Conservation (phyloP, 192 early-diverging fungal species). For the Backusella mclennaniae region DNA sequence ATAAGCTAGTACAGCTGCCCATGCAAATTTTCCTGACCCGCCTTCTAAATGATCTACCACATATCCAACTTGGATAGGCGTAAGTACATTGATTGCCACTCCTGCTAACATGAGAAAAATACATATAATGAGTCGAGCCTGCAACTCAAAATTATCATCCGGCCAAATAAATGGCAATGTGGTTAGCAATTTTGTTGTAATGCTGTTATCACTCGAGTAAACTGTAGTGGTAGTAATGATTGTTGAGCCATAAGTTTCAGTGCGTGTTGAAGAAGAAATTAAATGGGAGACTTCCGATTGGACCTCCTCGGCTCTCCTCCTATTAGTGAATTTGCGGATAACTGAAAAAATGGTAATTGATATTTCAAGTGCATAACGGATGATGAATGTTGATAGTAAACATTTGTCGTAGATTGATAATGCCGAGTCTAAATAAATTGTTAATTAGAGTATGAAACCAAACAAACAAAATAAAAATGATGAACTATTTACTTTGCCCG, state of each 20-base stretch:
- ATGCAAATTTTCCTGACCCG: constrained; percentile 23
- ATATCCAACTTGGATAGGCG: constrained; percentile 77
- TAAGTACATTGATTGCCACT: constrained; percentile 77
- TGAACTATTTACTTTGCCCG: constrained; percentile 15
- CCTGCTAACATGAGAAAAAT: constrained; percentile 64
- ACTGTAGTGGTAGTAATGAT: constrained; percentile 24
- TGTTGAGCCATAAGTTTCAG: background rate
- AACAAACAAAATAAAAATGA: background rate
- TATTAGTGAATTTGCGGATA: constrained; percentile 26
- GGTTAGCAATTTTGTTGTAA: constrained; percentile 50
- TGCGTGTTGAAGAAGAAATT: constrained; percentile 3
- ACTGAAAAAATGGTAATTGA: constrained; percentile 30
- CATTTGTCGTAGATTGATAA: constrained; percentile 30
- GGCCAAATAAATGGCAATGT: constrained; percentile 87
- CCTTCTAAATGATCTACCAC: constrained; percentile 58
- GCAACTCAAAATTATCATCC: constrained; percentile 47
- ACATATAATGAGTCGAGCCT: constrained; percentile 66
- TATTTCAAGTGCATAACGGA: constrained; percentile 39
- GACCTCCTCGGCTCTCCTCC: background rate
- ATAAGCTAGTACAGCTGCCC: constrained; percentile 56
- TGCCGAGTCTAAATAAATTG: constrained; percentile 11
- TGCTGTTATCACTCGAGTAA: constrained; percentile 9
- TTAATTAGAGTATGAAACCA: background rate
- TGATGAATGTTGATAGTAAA: constrained; percentile 35
- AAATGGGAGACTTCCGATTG: constrained; percentile 24